Conservation (phyloP, 2,329 filamentous ascomycete species). For the Tolypocladium capitatum region DNA sequence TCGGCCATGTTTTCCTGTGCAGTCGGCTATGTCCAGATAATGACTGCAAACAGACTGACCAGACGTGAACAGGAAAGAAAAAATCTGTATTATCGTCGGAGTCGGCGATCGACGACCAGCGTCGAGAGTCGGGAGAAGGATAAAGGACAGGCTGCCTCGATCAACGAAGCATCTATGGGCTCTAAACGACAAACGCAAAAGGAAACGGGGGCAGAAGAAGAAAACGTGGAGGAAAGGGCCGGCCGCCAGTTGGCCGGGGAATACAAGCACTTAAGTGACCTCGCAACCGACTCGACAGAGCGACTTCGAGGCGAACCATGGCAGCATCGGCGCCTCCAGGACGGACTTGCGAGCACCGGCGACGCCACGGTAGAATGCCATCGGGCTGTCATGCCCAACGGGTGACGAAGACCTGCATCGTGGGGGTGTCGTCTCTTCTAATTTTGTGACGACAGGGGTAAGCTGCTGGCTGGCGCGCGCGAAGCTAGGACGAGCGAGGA, state of each 20-base stretch:
- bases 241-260: conserved; percentile 14
- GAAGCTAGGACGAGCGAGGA: conserved; percentile 14
- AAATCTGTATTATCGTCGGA: conserved; percentile 7
- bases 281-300: conserved; percentile 7
- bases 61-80: not conserved
- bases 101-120: conserved; percentile 21
- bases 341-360: not conserved
- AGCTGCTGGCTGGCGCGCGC: conserved; percentile 26
- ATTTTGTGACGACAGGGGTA: conserved; percentile 21
- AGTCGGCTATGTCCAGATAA: conserved; percentile 19
- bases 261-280: conserved; percentile 14
- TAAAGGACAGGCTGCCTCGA: conserved; percentile 29
- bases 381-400: not conserved
- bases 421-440: conserved; percentile 13
- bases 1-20: conserved; percentile 33
- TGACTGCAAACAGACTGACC: not conserved
- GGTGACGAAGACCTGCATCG: not conserved
- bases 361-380: not conserved
- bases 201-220: conserved; percentile 19
- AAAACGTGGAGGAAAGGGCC: conserved; percentile 18
- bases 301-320: conserved; percentile 12
- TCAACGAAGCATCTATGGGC: conserved; percentile 27
- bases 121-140: conserved; percentile 13
- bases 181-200: conserved; percentile 14
- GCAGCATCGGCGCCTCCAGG: not conserved